Evolutionary conservation across 2,329 filamentous ascomycete genomes (phyloP).

Genomic region (Fusarium sp.): DNA sequence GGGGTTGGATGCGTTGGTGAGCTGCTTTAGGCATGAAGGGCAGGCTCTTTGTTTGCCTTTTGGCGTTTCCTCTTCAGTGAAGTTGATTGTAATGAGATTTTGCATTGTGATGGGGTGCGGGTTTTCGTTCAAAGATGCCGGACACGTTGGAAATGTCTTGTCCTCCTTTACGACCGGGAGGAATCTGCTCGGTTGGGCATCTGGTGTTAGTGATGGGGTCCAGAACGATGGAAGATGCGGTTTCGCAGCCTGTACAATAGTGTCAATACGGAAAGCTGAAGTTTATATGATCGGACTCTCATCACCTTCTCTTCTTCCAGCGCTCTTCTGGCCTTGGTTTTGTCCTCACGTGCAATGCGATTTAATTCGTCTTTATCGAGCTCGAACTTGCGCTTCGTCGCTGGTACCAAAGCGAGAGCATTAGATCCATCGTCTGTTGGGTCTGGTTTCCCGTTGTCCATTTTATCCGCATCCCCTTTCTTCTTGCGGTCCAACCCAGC

Average conservation of each 20-base stretch:
- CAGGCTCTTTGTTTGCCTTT: constrained; percentile 67
- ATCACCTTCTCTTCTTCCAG: constrained; percentile 78
- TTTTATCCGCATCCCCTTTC: constrained; percentile 56
- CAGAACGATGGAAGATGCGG: constrained; percentile 87
- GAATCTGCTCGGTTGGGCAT: constrained; percentile 58
- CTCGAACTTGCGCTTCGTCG: constrained; percentile 76
- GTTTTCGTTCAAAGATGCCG: constrained; percentile 73
- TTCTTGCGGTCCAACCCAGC: constrained; percentile 67
- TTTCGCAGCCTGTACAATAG: constrained; percentile 65
- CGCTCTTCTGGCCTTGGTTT: constrained; percentile 73
- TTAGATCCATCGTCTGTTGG: constrained; percentile 9
- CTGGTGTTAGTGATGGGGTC: constrained; percentile 85
- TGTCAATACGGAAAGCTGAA: constrained; percentile 18
- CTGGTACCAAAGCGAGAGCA: constrained; percentile 28
- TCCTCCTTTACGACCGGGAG: constrained; percentile 67
- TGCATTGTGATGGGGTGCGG: constrained; percentile 84
- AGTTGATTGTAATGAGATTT: constrained; percentile 78
- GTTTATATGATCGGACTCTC: not conserved
- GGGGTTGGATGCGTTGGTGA: constrained; percentile 85
- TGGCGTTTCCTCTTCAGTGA: constrained; percentile 74
- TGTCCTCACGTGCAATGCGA: constrained; percentile 76
- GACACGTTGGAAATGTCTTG: constrained; percentile 80
- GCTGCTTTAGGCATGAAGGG: constrained; percentile 84
- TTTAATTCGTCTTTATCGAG: constrained; percentile 81
- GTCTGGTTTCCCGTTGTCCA: not conserved